Percentiles rank a stretch among this genome's conserved stretches.
Evolutionary conservation across 2,329 filamentous ascomycete genomes (phyloP).

Genomic region (Penicillium palitans): DNA sequence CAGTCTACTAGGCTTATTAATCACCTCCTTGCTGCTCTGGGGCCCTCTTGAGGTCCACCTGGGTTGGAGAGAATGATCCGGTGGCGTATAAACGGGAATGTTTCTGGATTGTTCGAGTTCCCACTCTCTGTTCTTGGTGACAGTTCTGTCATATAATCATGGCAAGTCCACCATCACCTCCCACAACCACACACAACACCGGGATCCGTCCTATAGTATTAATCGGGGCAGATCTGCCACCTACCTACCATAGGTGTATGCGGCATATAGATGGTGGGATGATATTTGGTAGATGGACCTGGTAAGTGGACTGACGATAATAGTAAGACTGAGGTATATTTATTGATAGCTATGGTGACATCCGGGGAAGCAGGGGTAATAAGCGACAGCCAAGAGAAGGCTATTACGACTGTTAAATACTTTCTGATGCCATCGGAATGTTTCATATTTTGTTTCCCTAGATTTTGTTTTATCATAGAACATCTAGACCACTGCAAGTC

Average conservation of each 20-base stretch:
- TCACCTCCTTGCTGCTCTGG: constrained; percentile 22
- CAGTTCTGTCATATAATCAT: neutral
- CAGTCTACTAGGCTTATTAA: constrained; percentile 21
- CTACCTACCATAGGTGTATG: neutral
- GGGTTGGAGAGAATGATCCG: neutral
- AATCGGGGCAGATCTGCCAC: neutral
- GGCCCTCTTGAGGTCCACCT: neutral
- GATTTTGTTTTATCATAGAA: neutral
- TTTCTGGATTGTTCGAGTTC: neutral
- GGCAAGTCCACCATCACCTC: neutral
- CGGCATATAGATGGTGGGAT: neutral
- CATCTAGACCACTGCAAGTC: neutral
- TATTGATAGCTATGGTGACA: neutral
- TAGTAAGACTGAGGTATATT: neutral
- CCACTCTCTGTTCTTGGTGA: neutral
- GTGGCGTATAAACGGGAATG: neutral
- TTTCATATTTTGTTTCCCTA: neutral
- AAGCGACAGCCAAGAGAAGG: constrained; percentile 10
- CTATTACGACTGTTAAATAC: constrained; percentile 4
- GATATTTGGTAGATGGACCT: neutral
- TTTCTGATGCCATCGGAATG: neutral
- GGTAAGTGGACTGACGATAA: neutral
- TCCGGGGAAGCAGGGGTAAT: neutral
- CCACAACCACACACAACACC: neutral
- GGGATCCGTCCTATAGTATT: neutral